Conservation (phyloP, 1,139 yeast genomes). For the Hansenula anomala region DNA sequence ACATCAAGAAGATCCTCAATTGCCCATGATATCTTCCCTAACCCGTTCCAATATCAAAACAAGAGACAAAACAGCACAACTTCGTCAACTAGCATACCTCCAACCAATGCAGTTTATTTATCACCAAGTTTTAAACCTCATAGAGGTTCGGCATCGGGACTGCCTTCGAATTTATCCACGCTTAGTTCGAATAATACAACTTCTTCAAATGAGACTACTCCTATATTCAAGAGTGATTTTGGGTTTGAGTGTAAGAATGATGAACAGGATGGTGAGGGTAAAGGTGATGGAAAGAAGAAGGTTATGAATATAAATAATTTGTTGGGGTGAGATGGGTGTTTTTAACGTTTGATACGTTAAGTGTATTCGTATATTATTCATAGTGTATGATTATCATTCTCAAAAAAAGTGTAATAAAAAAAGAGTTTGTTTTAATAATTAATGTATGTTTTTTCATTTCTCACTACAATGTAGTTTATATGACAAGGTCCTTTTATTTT, state of each 20-base stretch:
- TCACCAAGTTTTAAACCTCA: conserved; percentile 19
- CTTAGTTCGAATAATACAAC: conserved; percentile 6
- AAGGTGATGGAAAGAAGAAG: not conserved
- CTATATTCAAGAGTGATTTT: not conserved
- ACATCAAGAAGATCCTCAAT: conserved; percentile 22
- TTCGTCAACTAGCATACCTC: too few species aligned
- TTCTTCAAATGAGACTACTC: not conserved
- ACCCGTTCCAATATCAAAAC: conserved; percentile 8
- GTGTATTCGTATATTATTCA: too few species aligned
- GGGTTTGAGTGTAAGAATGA: not conserved
- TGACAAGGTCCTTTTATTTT: too few species aligned
- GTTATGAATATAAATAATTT: conserved; percentile 2
- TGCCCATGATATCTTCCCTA: conserved; percentile 20
- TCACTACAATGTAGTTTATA: too few species aligned
- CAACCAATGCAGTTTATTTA: conserved; percentile 4
- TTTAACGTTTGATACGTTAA: too few species aligned
- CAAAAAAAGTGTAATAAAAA: too few species aligned
- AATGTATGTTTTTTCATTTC: too few species aligned
- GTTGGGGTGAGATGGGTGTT: not conserved
- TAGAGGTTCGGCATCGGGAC: conserved; percentile 15
- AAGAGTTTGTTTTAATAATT: too few species aligned
- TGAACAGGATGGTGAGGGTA: not conserved
- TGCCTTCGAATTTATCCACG: conserved; percentile 12
- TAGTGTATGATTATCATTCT: too few species aligned
- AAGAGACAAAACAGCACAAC: conserved; percentile 18